Base-by-base conservation (phyloP, 2,329 filamentous ascomycete genomes). In the Fusarium globosum region DNA sequence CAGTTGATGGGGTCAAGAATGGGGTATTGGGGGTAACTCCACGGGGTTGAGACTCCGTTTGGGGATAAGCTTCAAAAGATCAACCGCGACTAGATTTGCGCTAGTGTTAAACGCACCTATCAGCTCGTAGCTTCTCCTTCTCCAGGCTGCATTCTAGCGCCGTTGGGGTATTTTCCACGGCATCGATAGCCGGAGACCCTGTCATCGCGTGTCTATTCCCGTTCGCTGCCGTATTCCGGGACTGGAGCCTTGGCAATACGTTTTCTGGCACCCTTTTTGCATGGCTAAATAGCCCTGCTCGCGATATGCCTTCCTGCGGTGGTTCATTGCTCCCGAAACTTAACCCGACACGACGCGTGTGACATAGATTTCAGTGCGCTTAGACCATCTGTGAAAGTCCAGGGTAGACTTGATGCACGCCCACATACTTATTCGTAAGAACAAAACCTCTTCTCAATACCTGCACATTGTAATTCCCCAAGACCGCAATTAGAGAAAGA, bases 51-150 rank as follows among this genome's bases (percentile, higher is more conserved):
- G 36, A 28, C 8, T 33, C 45, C 28, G 16, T 53, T 60, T 60
- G 4, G n/a, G n/a, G 55, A 23, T 38, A 51, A 59, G 56, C 28
- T 7, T 18, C 42, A 23, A 11, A 13, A 21, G 49, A 26, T 26
- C 10, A 21, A n/a, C 18, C 45, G 36, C n/a, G 36, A 53, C 39
- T 46, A 26, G 30, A 21, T n/a, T 3, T 23, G 10, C n/a, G 18
- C 55, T 36, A 46, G n/a, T 46, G 13, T 57, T 41, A 60, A 7
- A 53, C 57, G 57, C 57, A 7, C 57, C 57, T 39, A 60, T 60
- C 45, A 60, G 28, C 43, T 13, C 5, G 18, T 33, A 26, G 43
- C 16, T 52, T 12, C 3, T 41, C 4, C 23, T 59, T 59, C 30
- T 59, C 23, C 14, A 49, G 42, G 42, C 4, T 58, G 13, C 26